phyloP scores from a whole-genome alignment of 139 green algal species.

The Chlorella sorokiniana region DNA sequence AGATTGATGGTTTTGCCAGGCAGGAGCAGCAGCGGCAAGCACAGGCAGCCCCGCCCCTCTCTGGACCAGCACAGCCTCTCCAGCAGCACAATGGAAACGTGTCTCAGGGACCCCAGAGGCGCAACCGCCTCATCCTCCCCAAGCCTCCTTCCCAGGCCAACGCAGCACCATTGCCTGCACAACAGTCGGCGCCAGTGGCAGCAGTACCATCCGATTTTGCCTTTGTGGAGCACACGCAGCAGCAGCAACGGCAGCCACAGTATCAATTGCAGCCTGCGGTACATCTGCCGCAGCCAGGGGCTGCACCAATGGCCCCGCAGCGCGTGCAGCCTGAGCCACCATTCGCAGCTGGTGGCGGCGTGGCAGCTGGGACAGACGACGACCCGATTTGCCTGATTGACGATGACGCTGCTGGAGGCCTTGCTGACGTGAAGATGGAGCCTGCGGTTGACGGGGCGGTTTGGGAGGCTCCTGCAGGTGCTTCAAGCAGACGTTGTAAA shows the following conservation, averaged over 20 bases:
- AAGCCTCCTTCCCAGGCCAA: no score
- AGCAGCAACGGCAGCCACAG: conserved; percentile 18
- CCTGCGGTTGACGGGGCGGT: not conserved
- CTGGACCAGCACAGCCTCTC: not conserved
- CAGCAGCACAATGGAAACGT: no score
- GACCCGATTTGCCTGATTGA: conserved; percentile 20
- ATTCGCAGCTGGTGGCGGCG: not conserved
- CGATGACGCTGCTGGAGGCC: not conserved
- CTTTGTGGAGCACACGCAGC: conserved; percentile 8
- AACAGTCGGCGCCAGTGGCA: not conserved
- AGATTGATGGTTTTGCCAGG: no score
- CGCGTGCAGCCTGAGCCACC: conserved; percentile 16
- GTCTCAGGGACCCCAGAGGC: no score
- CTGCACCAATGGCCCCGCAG: not conserved
- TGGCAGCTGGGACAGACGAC: conserved; percentile 15
- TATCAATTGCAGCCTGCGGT: not conserved
- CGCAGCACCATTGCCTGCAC: not conserved
- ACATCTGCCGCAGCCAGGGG: not conserved
- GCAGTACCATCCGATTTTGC: not conserved
- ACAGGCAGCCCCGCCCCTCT: not conserved
- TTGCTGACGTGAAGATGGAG: conserved; percentile 20
- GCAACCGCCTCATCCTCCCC: not conserved
- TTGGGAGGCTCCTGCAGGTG: not conserved
- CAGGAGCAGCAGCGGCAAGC: conserved; percentile 15
- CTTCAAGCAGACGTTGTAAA: not conserved